Percentiles rank a stretch among this genome's conserved stretches.
These are phyloP conservation scores for Chalciporus piperatus DNA, from an alignment of 768 basidiomycete species.

Conservation along the genomic window DNA sequence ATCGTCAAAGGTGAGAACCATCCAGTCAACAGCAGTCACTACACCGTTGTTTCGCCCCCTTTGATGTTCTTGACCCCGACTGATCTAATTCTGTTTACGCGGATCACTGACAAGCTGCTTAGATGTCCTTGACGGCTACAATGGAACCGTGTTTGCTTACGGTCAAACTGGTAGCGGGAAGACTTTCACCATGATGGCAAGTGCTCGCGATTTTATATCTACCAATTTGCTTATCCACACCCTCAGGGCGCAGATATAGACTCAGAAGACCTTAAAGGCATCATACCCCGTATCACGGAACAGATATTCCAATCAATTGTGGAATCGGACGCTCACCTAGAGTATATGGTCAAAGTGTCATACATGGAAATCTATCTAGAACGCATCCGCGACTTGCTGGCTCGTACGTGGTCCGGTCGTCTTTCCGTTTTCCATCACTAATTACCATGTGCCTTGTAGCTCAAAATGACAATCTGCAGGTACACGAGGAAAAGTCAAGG, in stretches of 20 bases:
- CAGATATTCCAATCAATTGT: slow-evolving; percentile 99
- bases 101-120: slow-evolving; percentile 19
- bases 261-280: slow-evolving; percentile 86
- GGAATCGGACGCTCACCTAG: slow-evolving; percentile 89
- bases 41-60: background rate
- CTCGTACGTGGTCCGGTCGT: slow-evolving; percentile 60
- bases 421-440: background rate
- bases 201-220: slow-evolving; percentile 12
- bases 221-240: slow-evolving; percentile 9
- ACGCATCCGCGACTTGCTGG: slow-evolving; percentile 89
- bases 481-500: slow-evolving; percentile 96
- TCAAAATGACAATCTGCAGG: slow-evolving; percentile 96
- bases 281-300: slow-evolving; percentile 97
- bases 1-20: slow-evolving; percentile 78
- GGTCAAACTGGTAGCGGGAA: slow-evolving; percentile 97
- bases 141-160: slow-evolving; percentile 96
- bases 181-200: slow-evolving; percentile 98
- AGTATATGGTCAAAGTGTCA: slow-evolving; percentile 98
- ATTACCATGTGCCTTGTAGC: slow-evolving; percentile 42
- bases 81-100: background rate
- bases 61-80: slow-evolving; percentile 2
- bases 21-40: slow-evolving; percentile 1
- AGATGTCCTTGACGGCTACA: slow-evolving; percentile 99
- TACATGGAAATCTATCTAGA: slow-evolving; percentile 99
- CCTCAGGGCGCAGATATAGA: slow-evolving; percentile 95